These are phyloP conservation scores for Peronospora destructor DNA, from an alignment of 352 stramenopile genomes.

Conservation along the genomic window DNA sequence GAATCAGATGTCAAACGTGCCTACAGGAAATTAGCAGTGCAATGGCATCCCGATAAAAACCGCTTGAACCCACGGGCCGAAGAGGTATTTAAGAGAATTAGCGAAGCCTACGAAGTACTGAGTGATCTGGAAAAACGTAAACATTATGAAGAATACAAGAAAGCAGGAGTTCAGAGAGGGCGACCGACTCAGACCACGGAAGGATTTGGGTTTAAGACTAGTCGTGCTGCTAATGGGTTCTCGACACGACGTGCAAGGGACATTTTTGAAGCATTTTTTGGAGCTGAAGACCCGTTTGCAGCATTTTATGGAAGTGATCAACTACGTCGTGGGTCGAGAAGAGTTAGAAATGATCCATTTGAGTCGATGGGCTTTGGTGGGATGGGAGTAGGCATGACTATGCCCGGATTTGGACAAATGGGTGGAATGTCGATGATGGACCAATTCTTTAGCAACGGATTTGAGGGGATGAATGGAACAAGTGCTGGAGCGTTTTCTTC, in stretches of 20 bases:
- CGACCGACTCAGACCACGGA: background rate
- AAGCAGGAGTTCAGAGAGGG: slow-evolving; percentile 18
- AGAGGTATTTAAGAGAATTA: slow-evolving; percentile 88
- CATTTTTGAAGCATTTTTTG: slow-evolving; percentile 73
- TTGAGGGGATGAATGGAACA: slow-evolving; percentile 13
- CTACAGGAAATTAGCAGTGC: slow-evolving; percentile 69
- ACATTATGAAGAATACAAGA: slow-evolving; percentile 48
- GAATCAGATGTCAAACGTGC: slow-evolving; percentile 58
- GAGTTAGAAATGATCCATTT: slow-evolving; percentile 28
- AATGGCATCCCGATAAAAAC: slow-evolving; percentile 93
- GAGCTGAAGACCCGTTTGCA: slow-evolving; percentile 48
- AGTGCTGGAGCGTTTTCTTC: slow-evolving; percentile 24
- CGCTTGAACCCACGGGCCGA: slow-evolving; percentile 63
- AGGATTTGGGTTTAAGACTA: slow-evolving; percentile 21
- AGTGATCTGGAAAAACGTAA: slow-evolving; percentile 59
- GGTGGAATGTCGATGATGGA: slow-evolving; percentile 35
- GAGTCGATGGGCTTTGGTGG: slow-evolving; percentile 33
- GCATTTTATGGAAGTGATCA: slow-evolving; percentile 36
- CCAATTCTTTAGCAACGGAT: slow-evolving; percentile 43
- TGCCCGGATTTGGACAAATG: slow-evolving; percentile 34
- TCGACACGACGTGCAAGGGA: slow-evolving; percentile 53
- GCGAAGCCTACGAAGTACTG: slow-evolving; percentile 86
- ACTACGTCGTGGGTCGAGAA: slow-evolving; percentile 15
- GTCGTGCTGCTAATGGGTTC: slow-evolving; percentile 19
- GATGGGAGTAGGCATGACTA: slow-evolving; percentile 9